Percentiles rank a stretch among this genome's conserved stretches.
Evolutionary conservation across 805 yeast genomes (phyloP).

Genomic region (Torulaspora delbrueckii): DNA sequence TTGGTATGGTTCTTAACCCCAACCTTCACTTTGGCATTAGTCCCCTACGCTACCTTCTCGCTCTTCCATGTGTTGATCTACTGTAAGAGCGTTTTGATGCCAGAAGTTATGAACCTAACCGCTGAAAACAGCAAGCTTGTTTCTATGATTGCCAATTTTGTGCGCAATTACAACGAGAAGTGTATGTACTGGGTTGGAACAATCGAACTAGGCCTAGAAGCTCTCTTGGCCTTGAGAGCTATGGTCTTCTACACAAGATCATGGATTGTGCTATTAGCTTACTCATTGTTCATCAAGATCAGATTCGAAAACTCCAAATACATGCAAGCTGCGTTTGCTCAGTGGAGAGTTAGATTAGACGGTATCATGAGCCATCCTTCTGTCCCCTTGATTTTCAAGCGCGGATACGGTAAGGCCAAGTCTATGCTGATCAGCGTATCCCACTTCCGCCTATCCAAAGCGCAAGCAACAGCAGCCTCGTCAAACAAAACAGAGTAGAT

Average conservation of each 20-base stretch:
- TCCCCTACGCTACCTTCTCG: conserved; percentile 75
- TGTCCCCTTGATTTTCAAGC: conserved; percentile 48
- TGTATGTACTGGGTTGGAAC: conserved; percentile 57
- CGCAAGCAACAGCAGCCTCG: conserved; percentile 1
- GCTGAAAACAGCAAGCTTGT: conserved; percentile 31
- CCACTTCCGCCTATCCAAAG: conserved; percentile 12
- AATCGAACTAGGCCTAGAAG: conserved; percentile 45
- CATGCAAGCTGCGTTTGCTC: conserved; percentile 64
- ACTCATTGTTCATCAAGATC: conserved; percentile 62
- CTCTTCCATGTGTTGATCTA: conserved; percentile 78
- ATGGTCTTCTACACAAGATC: conserved; percentile 59
- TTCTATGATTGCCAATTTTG: conserved; percentile 39
- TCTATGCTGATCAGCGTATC: conserved; percentile 11
- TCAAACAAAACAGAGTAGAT: neutral
- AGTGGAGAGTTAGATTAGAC: conserved; percentile 63
- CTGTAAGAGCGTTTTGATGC: conserved; percentile 58
- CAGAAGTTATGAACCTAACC: conserved; percentile 41
- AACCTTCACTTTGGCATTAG: conserved; percentile 53
- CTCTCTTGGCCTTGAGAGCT: conserved; percentile 47
- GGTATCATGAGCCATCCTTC: conserved; percentile 49
- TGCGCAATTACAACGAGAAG: conserved; percentile 51
- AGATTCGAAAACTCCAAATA: conserved; percentile 72
- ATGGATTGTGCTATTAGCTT: conserved; percentile 51
- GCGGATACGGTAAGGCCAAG: conserved; percentile 48
- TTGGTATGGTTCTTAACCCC: conserved; percentile 54